A percentile compares a stretch with the other conserved stretches of the same genome.
Conservation (phyloP, 2,329 filamentous ascomycete species). For the Neofusicoccum sp. region DNA sequence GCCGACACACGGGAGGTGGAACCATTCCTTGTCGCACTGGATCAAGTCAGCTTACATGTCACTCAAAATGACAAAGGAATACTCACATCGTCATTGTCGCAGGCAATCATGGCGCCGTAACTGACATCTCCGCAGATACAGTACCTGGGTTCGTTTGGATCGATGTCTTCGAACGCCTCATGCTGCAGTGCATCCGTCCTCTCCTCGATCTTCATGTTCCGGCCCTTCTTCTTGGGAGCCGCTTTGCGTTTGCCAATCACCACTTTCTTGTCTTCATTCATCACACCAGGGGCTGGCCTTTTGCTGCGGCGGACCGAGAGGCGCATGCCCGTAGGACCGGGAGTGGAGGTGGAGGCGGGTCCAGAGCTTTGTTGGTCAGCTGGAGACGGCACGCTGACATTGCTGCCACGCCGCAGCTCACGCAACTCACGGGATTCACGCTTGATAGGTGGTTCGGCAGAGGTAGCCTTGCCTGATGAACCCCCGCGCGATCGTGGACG, state of each 20-base stretch:
- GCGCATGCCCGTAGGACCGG: slow-evolving; percentile 36
- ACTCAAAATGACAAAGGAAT: slow-evolving; percentile 9
- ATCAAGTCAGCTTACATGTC: background rate
- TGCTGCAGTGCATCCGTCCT: slow-evolving; percentile 44
- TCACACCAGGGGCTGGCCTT: slow-evolving; percentile 74
- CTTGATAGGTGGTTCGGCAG: slow-evolving; percentile 49
- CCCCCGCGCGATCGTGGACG: slow-evolving; percentile 35
- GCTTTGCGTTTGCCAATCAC: slow-evolving; percentile 67
- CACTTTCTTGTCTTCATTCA: slow-evolving; percentile 64
- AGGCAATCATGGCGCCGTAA: slow-evolving; percentile 81
- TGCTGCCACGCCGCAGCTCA: slow-evolving; percentile 49
- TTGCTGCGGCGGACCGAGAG: slow-evolving; percentile 50
- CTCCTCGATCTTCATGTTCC: slow-evolving; percentile 61
- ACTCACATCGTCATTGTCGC: slow-evolving; percentile 76
- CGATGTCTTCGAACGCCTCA: slow-evolving; percentile 51
- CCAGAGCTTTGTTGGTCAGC: slow-evolving; percentile 25
- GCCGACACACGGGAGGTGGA: slow-evolving; percentile 77
- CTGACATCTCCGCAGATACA: slow-evolving; percentile 79
- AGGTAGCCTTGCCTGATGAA: slow-evolving; percentile 46
- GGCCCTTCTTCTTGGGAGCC: slow-evolving; percentile 59
- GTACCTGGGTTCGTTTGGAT: slow-evolving; percentile 75
- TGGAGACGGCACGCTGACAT: slow-evolving; percentile 45
- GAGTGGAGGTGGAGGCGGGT: slow-evolving; percentile 30
- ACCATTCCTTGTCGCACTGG: slow-evolving; percentile 81
- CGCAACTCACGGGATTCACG: slow-evolving; percentile 38